phyloP scores from a whole-genome alignment of 202 grass and related monocot species.

The Saccharum hybrid region DNA sequence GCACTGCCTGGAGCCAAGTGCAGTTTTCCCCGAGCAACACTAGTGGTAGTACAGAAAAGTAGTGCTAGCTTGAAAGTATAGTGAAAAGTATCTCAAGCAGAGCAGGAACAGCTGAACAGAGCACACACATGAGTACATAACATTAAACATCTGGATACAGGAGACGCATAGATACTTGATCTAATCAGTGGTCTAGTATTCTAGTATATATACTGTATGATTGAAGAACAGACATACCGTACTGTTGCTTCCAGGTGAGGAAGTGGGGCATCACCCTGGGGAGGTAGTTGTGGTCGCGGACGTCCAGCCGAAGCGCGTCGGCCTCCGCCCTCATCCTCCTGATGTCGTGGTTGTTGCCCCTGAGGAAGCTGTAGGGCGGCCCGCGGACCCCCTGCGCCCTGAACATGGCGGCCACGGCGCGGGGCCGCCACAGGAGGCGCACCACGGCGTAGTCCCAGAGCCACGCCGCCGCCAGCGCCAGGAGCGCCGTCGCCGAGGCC shows the following conservation, averaged over 20 bases:
- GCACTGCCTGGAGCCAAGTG: not conserved
- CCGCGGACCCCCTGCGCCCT: conserved; percentile 52
- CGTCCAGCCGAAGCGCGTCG: conserved; percentile 17
- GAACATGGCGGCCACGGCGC: conserved; percentile 33
- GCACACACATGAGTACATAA: too few species aligned
- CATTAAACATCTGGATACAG: too few species aligned
- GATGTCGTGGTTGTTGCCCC: conserved; percentile 49
- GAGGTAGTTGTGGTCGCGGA: conserved; percentile 46
- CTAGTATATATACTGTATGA: not conserved
- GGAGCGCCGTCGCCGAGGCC: conserved; percentile 17
- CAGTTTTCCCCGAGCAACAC: not conserved
- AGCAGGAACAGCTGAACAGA: not conserved
- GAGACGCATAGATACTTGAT: too few species aligned
- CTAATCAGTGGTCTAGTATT: too few species aligned
- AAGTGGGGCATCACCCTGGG: conserved; percentile 43
- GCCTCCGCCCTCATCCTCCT: conserved; percentile 40
- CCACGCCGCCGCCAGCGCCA: conserved; percentile 31
- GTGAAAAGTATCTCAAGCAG: not conserved
- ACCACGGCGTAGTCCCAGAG: conserved; percentile 33
- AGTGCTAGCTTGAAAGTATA: too few species aligned
- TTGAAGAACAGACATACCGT: conserved; percentile 43
- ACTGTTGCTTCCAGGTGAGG: conserved; percentile 47
- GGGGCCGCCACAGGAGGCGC: conserved; percentile 48
- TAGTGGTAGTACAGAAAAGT: too few species aligned
- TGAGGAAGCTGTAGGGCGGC: conserved; percentile 44